Evolutionary conservation across 176 grass and related monocot genomes (phyloP), one percentile per base, ranked within the genome.

Genomic region (Raddia guianensis): DNA sequence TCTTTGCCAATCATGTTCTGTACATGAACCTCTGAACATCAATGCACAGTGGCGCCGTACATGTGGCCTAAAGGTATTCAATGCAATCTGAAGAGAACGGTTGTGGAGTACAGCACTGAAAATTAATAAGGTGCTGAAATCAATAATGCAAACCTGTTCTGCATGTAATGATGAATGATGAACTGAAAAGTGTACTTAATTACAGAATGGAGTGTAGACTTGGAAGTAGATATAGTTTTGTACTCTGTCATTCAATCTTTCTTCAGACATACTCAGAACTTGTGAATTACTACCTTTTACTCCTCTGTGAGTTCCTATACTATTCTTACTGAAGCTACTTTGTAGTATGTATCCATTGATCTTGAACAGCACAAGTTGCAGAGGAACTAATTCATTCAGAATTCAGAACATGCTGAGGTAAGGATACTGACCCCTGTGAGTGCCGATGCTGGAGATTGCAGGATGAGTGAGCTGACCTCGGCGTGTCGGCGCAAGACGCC

Each of bases 401-500:
- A 51, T 82, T 16, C 49, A 48, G 65, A n/a, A 18, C 21, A 56
- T 18, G 67, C 20, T 81, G 72, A 46, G 56, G 51, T 27, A 49
- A 51, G 50, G 13, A 13, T 55, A 12, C 64, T 77, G 12, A 89
- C 87, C 83, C 77, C 66, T 84, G 72, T 2, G 87, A 82, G 73
- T 73, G 33, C 7, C 83, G 78, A 0, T 81, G 83, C 15, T 85
- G 78, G 59, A 82, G 66, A 0, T 64, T 85, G 59, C 87, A 66
- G 14, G 81, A 42, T 8, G 77, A 82, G 46, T 72, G 35, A 5
- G 27, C 32, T 0, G 83, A 66, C 66, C 87, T 77, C 19, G 87
- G 83, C 8, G 87, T 89, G 73, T 45, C 73, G 66, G 87, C 66
- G 87, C 83, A 89, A 7, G 82, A 86, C 19, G 78, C 73, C 73